A percentile compares a stretch with the other conserved stretches of the same genome.
These are phyloP conservation scores for Trichoderma sp. DNA, from an alignment of 2,329 filamentous ascomycete genomes.

Conservation along the genomic window DNA sequence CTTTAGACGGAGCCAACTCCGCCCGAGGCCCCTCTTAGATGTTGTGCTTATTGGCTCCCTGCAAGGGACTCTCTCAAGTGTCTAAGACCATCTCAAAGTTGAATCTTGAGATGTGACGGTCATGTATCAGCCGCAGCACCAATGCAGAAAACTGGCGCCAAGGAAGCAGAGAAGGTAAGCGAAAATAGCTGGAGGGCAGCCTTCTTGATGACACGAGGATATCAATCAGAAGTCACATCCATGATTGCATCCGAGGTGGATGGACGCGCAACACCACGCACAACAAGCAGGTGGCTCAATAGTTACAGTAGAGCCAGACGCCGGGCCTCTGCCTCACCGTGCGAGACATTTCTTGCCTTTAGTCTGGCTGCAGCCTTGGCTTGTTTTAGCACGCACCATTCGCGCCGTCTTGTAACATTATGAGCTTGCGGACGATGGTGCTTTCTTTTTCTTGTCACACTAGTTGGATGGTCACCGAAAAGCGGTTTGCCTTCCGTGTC, in stretches of 20 bases:
- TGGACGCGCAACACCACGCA: neutral
- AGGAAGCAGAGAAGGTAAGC: neutral
- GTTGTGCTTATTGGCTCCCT: slow-evolving; percentile 1
- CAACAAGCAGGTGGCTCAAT: neutral
- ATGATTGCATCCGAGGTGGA: neutral
- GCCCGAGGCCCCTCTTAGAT: slow-evolving; percentile 4
- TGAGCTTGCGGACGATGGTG: neutral
- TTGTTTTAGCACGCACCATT: neutral
- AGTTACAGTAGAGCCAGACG: neutral
- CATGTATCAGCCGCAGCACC: neutral
- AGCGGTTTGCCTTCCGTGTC: neutral
- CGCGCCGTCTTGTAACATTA: neutral
- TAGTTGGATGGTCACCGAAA: neutral
- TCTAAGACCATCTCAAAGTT: neutral
- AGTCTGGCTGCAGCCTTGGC: neutral
- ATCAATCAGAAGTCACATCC: neutral
- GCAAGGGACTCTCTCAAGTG: slow-evolving; percentile 6
- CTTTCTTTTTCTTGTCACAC: neutral
- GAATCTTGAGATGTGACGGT: slow-evolving; percentile 7
- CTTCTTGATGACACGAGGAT: neutral
- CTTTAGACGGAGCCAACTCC: neutral
- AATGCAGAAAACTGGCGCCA: neutral
- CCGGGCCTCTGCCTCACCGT: neutral
- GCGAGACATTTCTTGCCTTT: neutral
- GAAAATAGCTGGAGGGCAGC: neutral